Base-by-base conservation (phyloP, 352 stramenopile genomes). In the Pythium graminicola region DNA sequence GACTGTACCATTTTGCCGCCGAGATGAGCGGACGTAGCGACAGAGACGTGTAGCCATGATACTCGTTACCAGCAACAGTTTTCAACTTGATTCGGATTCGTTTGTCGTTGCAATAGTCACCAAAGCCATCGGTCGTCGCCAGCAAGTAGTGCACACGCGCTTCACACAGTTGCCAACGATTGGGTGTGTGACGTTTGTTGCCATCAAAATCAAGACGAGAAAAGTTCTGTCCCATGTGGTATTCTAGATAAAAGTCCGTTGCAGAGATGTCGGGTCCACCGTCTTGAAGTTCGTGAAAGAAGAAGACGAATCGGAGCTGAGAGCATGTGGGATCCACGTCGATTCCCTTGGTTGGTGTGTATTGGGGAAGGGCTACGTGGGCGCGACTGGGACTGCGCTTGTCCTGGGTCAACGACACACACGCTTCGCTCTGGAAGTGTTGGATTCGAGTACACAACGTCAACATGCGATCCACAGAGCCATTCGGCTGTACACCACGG, bases 211-310 rank as follows among this genome's bases (percentile, higher is more conserved):
- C 59, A 11, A 93, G 47, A 19, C 61, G 66, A 9, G 57, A 69
- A 24, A 88, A 67, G 20, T 58, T 43, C 54, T 93, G 81, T 0
- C 79, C 81, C 6, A 93, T 49, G 35, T 90, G 79, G 40, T 93
- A 93, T 36, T 89, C 79, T 26, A 90, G 64, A 43, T 76, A 86
- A 22, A 88, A 93, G 17, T 90, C 76, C 0, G 73, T 78, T 1
- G 79, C 70, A 6, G 61, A 57, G 28, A 87, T 56, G 1, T 75
- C 43, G 0, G 70, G 72, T 0, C 78, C 75, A 27, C 65, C 79
- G 43, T 93, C 81, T 44, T 93, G 81, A 2, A 93, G 56, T 47
- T 93, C 81, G 42, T 93, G 79, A 47, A 93, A 93, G 62, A 93
- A 87, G 40, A 93, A 81, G 24, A 81, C 67, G 13, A 93, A 42